Evolutionary conservation across 208 protist species (phyloP).

Genomic region (Crithidia acanthocephali): DNA sequence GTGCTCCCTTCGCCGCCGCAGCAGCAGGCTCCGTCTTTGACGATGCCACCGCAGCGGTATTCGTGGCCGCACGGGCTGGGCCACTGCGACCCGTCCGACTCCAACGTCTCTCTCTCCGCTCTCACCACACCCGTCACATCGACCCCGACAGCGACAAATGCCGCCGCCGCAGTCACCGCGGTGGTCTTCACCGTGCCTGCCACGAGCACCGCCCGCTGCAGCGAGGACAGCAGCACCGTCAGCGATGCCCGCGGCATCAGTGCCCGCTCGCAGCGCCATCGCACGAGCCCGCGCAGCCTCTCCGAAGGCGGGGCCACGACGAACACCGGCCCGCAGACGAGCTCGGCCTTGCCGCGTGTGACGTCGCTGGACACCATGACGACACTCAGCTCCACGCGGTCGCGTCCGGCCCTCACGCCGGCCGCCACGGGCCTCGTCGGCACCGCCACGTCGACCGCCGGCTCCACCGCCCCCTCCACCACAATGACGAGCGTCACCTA

Average conservation of each 20-base stretch:
- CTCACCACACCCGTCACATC: constrained; percentile 3
- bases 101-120: constrained; percentile 9
- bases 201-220: not conserved
- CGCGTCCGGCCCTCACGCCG: constrained; percentile 20
- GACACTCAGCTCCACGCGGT: constrained; percentile 29
- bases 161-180: not conserved
- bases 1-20: not conserved
- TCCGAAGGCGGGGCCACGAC: constrained; percentile 3
- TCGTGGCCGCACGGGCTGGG: not conserved
- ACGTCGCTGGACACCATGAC: constrained; percentile 23
- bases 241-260: not conserved
- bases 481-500: constrained; percentile 34
- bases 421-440: constrained; percentile 7
- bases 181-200: not conserved
- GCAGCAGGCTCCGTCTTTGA: not conserved
- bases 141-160: not conserved
- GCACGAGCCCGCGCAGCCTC: constrained; percentile 10
- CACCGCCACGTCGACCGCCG: constrained; percentile 1
- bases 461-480: constrained; percentile 24
- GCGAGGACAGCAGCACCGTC: not conserved
- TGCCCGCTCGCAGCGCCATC: not conserved
- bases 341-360: constrained; percentile 2
- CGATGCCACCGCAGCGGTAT: not conserved
- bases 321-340: not conserved
- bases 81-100: not conserved